Evolutionary conservation across 2,329 filamentous ascomycete genomes (phyloP).

Genomic region (Amesomyces nigricolor): DNA sequence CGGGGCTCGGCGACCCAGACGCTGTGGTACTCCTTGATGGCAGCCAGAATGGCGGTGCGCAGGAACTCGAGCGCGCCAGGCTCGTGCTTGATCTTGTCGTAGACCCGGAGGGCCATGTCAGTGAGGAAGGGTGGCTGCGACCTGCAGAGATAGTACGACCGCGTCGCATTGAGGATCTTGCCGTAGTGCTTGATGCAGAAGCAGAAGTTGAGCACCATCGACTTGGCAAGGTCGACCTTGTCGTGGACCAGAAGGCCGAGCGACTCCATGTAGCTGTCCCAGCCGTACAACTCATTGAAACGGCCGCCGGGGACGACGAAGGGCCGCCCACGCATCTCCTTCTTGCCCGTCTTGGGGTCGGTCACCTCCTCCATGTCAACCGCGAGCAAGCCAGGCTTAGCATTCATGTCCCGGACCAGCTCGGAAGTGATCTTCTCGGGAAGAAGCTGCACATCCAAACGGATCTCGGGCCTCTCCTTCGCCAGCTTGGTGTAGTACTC

Average conservation of each 20-base stretch:
- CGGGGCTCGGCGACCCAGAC: conserved; percentile 81
- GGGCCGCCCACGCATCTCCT: conserved; percentile 70
- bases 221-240: conserved; percentile 79
- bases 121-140: conserved; percentile 96
- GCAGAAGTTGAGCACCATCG: conserved; percentile 94
- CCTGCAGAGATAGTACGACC: conserved; percentile 89
- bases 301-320: conserved; percentile 97
- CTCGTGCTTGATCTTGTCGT: conserved; percentile 87
- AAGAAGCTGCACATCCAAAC: conserved; percentile 79
- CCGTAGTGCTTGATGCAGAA: conserved; percentile 98
- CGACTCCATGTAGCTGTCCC: conserved; percentile 99
- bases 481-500: conserved; percentile 85
- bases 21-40: conserved; percentile 93
- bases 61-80: conserved; percentile 77
- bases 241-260: conserved; percentile 82
- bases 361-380: conserved; percentile 76
- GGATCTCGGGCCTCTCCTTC: conserved; percentile 70
- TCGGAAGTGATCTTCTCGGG: conserved; percentile 72
- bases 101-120: conserved; percentile 92
- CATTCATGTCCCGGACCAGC: conserved; percentile 75
- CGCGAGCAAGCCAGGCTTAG: conserved; percentile 81
- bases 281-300: conserved; percentile 97
- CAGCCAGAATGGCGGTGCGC: conserved; percentile 71
- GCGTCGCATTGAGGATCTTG: conserved; percentile 95
- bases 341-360: conserved; percentile 62